Percentiles rank a stretch among this genome's conserved stretches.
phyloP scores from a whole-genome alignment of 2,329 filamentous ascomycete genomes.

The Cladophialophora exuberans region DNA sequence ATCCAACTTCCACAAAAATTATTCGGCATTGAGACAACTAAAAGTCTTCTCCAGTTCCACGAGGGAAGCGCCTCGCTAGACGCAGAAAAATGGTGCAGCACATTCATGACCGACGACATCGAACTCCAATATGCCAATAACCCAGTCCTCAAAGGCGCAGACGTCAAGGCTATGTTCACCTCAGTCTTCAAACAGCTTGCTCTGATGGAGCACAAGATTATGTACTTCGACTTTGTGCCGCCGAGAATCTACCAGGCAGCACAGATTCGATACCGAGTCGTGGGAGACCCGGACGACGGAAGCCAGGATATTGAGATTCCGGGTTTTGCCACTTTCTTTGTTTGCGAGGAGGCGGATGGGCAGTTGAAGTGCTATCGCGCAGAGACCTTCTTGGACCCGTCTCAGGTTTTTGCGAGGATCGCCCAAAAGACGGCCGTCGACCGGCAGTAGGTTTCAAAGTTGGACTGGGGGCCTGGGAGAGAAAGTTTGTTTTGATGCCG shows the following conservation, averaged over 20 bases:
- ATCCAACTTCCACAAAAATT: neutral
- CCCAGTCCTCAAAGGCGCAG: conserved; percentile 8
- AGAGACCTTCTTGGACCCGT: conserved; percentile 18
- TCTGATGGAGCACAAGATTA: conserved; percentile 25
- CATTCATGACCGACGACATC: conserved; percentile 21
- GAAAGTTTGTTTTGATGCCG: too few relatives aligned
- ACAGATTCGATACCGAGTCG: conserved; percentile 24
- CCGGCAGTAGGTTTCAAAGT: too few relatives aligned
- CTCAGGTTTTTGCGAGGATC: neutral
- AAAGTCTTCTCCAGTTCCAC: conserved; percentile 23
- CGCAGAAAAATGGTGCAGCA: conserved; percentile 19
- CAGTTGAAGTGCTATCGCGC: conserved; percentile 12
- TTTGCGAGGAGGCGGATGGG: conserved; percentile 14
- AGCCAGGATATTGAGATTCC: conserved; percentile 21
- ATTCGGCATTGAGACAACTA: neutral
- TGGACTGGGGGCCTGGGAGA: neutral
- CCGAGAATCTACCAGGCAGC: conserved; percentile 27
- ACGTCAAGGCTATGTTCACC: conserved; percentile 15
- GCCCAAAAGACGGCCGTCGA: neutral
- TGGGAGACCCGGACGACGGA: conserved; percentile 13
- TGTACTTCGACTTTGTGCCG: conserved; percentile 25
- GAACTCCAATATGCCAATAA: conserved; percentile 26
- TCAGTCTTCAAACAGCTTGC: conserved; percentile 15
- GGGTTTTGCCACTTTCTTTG: conserved; percentile 19
- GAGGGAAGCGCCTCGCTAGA: conserved; percentile 17